phyloP scores from a whole-genome alignment of 768 basidiomycete genomes.

The Xerocomellus amylosporus region DNA sequence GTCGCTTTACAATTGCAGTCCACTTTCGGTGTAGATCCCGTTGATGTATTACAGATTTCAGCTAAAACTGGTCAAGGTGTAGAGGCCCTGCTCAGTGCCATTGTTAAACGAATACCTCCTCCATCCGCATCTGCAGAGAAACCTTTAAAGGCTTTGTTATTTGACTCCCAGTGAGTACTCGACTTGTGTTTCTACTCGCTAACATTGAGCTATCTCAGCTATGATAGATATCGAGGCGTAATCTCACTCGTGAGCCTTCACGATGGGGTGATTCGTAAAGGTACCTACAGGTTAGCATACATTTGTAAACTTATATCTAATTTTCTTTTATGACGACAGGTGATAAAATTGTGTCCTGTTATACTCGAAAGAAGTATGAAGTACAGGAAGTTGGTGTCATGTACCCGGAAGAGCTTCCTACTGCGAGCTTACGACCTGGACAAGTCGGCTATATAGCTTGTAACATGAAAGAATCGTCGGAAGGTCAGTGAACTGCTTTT shows the following conservation, averaged over 20 bases:
- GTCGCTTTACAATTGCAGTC: constrained; percentile 79
- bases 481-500: constrained; percentile 51
- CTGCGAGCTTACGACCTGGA: constrained; percentile 62
- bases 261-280: constrained; percentile 78
- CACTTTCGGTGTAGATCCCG: constrained; percentile 76
- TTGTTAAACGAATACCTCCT: constrained; percentile 81
- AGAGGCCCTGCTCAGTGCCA: constrained; percentile 69
- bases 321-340: constrained; percentile 43
- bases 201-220: constrained; percentile 45
- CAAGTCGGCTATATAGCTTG: constrained; percentile 91
- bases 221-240: constrained; percentile 94
- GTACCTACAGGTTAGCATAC: constrained; percentile 35
- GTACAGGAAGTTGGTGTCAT: constrained; percentile 86
- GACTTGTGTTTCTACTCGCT: not conserved
- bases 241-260: constrained; percentile 86
- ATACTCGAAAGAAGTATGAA: constrained; percentile 86
- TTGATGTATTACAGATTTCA: constrained; percentile 75
- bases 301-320: not conserved
- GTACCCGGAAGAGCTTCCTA: constrained; percentile 85
- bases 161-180: constrained; percentile 80
- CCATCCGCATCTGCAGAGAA: constrained; percentile 54
- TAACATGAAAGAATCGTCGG: constrained; percentile 96
- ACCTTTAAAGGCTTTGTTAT: constrained; percentile 81
- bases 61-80: constrained; percentile 93
- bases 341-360: constrained; percentile 83